Base-by-base conservation (phyloP, 495 filamentous ascomycete species). In the Rhizodiscina lignyota region DNA sequence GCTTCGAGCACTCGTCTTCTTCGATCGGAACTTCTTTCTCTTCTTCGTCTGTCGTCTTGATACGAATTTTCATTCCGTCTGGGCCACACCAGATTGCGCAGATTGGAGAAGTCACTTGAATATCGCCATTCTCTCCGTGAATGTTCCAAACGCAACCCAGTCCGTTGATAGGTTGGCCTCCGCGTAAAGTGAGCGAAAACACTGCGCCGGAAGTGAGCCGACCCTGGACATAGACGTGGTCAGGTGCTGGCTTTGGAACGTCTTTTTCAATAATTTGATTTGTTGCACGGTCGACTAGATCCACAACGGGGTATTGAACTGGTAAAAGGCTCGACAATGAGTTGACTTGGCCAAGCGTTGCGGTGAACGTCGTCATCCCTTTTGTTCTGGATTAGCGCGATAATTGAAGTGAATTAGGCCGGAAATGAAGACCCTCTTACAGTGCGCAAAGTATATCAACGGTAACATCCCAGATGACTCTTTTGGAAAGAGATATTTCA, bases 81-180 rank as follows among this genome's bases (percentile, higher is more conserved):
- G n/a, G n/a, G n/a, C n/a, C n/a, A n/a, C n/a, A n/a, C n/a, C n/a
- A n/a, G 13, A 27, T 27, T 6, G 6, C 13, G 24, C 8, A 13
- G 6, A 8, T 6, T 6, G 24, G 24, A 13, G 24, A 27, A 27
- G 24, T 8, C 8, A 27, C 24, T 8, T 6, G n/a, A 23, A 48
- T 28, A 23, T 42, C 45, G 4, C 45, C 45, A 10, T 35, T 35
- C 18, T 40, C 30, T 32, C 42, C 26, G 20, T 41, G 26, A 30
- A 49, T 45, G 13, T 16, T 32, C 45, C 41, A 48, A 2, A 26
- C 24, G 1, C 42, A 30, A 3, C 26, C 30, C 3, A 32, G 38
- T 8, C 38, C 45, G 8, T 16, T n/a, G 21, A 45, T 44, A 4
- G 30, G 42, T 4, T 17, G 24, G n/a, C 45, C 45, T n/a, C 35